A percentile compares a stretch with the other conserved stretches of the same genome.
Conservation (phyloP, 176 grass and related monocot genomes). For the Luzula sylvatica region DNA sequence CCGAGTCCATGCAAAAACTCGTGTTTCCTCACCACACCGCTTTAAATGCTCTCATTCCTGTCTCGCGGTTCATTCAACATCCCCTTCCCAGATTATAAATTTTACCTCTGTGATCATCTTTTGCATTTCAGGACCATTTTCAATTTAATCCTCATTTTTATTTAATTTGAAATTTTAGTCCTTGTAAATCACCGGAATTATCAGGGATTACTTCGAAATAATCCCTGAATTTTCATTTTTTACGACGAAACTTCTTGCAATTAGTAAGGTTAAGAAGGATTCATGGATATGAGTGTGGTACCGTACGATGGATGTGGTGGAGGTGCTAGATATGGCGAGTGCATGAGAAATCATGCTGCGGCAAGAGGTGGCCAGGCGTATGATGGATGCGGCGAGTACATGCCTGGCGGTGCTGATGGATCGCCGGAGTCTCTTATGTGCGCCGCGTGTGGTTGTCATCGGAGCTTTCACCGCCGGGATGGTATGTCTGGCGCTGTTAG, state of each 20-base stretch:
- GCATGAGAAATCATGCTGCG: slow-evolving; percentile 83
- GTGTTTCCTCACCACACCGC: neutral
- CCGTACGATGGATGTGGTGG: slow-evolving; percentile 3
- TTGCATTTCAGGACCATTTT: slow-evolving; percentile 9
- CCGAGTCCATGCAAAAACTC: neutral
- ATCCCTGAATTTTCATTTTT: too few relatives aligned
- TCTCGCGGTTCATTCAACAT: slow-evolving; percentile 9
- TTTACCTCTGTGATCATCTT: neutral
- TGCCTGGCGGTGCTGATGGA: slow-evolving; percentile 58
- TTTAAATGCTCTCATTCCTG: neutral
- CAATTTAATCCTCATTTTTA: too few relatives aligned
- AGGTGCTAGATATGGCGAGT: slow-evolving; percentile 56
- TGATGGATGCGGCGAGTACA: slow-evolving; percentile 91
- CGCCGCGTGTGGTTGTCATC: slow-evolving; percentile 83
- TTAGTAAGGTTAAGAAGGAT: neutral
- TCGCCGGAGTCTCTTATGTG: slow-evolving; percentile 66
- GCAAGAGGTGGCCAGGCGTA: slow-evolving; percentile 61
- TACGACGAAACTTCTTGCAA: too few relatives aligned
- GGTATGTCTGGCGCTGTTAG: slow-evolving; percentile 1
- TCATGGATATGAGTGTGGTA: slow-evolving; percentile 20
- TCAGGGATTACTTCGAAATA: too few relatives aligned
- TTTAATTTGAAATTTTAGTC: too few relatives aligned
- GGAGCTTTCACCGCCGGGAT: slow-evolving; percentile 70
- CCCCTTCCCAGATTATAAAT: too few relatives aligned
- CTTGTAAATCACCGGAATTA: too few relatives aligned